Percentiles rank a stretch among this genome's conserved stretches.
These are phyloP conservation scores for Hortaea sp. DNA, from an alignment of 2,329 filamentous ascomycete genomes.

Conservation along the genomic window DNA sequence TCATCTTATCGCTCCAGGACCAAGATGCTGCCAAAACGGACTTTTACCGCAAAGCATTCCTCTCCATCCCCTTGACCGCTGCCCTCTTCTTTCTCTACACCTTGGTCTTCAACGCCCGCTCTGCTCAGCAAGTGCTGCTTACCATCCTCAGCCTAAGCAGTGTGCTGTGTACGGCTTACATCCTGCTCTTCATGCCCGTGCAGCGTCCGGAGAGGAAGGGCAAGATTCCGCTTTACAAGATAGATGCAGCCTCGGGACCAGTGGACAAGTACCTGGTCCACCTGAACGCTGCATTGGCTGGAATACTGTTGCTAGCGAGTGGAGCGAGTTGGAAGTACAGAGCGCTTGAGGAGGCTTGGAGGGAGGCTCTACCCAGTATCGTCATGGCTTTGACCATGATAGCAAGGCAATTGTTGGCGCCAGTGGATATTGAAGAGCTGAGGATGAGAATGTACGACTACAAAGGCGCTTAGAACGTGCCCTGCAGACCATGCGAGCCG, in stretches of 20 bases:
- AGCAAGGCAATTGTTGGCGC: constrained; percentile 56
- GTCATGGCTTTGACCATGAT: constrained; percentile 53
- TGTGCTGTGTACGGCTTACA: constrained; percentile 52
- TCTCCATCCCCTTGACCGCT: constrained; percentile 49
- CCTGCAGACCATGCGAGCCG: neutral
- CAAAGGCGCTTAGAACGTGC: constrained; percentile 49
- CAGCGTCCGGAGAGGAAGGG: constrained; percentile 37
- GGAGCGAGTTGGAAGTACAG: constrained; percentile 26
- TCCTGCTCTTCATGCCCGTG: constrained; percentile 38
- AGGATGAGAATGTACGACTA: constrained; percentile 53
- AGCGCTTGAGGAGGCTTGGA: constrained; percentile 18
- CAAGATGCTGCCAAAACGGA: constrained; percentile 38
- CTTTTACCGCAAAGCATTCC: constrained; percentile 38
- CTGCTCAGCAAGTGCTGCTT: constrained; percentile 32
- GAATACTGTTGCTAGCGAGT: constrained; percentile 42
- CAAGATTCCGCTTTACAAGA: constrained; percentile 19
- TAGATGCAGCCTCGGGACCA: constrained; percentile 30
- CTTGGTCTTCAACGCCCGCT: constrained; percentile 31
- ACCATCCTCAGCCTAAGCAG: constrained; percentile 53
- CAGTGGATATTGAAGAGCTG: constrained; percentile 60
- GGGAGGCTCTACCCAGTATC: constrained; percentile 35
- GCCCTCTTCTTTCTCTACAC: constrained; percentile 45
- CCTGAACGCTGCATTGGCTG: constrained; percentile 49
- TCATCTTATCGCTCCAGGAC: constrained; percentile 46
- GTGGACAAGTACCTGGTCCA: constrained; percentile 50